Base-by-base conservation (phyloP, 352 stramenopile species). In the Pythium graminicola region DNA sequence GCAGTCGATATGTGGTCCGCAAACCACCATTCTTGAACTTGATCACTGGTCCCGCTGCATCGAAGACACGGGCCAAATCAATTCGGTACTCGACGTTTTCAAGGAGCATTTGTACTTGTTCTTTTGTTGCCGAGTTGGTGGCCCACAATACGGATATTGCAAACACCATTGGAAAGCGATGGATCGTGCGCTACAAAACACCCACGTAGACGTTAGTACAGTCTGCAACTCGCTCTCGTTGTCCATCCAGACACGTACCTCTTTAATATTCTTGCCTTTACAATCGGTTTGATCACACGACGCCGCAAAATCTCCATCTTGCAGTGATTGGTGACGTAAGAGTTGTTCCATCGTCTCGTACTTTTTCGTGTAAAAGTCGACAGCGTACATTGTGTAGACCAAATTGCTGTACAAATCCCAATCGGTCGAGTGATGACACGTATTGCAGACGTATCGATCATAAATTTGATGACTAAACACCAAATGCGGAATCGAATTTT, bases 401-500 rank as follows among this genome's bases (percentile, higher is more conserved):
- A 93, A 54, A 47, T 93, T 91, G 44, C 75, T 89, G 59, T 86
- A 93, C 24, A 92, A 50, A 24, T 93, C 80, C 76, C 80, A 90
- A 4, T 70, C 63, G 22, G 77, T 76, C 41, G 66, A 68, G 60
- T 85, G 66, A 29, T 76, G 78, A 54, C 82, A 93, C 28, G 52
- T 42, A 14, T 60, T 59, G 41, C 82, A 93, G 36, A 87, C 67
- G 58, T 86, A 88, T 39, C 82, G 69, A 54, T 90, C 80, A 67
- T 93, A 91, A 56, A 93, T 89, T 54, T 93, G 82, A 59, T 93
- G 80, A 40, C 72, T 87, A 54, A 93, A 93, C 49, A 93, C 82
- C 49, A 89, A 58, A 55, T 93, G 82, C 40, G 82, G 80, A 57
- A 93, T 93, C 54, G 77, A 89, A 62, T 93, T 88, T 40, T 86